Evolutionary conservation across 192 early-diverging fungal genomes (phyloP).

Genomic region (Paraglomus occultum): DNA sequence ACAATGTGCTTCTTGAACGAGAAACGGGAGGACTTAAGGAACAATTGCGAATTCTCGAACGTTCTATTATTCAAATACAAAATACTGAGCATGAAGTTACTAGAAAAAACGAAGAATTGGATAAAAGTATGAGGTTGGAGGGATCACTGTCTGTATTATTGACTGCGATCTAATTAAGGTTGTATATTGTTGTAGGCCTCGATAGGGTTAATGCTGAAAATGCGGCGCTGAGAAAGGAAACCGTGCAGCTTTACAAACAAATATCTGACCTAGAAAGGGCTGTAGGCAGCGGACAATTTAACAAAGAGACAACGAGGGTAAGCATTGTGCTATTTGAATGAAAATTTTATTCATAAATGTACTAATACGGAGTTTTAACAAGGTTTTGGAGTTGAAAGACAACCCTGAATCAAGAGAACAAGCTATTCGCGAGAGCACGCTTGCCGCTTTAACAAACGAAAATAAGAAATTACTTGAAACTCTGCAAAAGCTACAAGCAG

Average conservation of each 20-base stretch:
- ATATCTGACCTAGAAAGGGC: constrained; percentile 57
- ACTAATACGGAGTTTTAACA: not conserved
- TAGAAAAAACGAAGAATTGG: constrained; percentile 10
- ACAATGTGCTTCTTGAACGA: too few relatives aligned
- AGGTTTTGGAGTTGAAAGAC: constrained; percentile 68
- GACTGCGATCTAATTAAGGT: not conserved
- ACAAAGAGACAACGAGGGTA: constrained; percentile 54
- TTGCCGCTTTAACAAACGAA: constrained; percentile 66
- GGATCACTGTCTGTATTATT: not conserved
- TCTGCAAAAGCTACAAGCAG: constrained; percentile 33
- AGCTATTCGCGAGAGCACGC: constrained; percentile 65
- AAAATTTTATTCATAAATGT: not conserved
- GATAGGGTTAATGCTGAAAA: constrained; percentile 12
- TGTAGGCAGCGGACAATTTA: constrained; percentile 62
- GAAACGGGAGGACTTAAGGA: not conserved
- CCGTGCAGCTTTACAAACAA: constrained; percentile 29
- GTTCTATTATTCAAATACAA: not conserved
- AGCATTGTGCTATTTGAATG: not conserved
- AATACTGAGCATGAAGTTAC: constrained; percentile 1
- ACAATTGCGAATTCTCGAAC: constrained; percentile 7
- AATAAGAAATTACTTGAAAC: constrained; percentile 58
- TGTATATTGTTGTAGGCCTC: not conserved
- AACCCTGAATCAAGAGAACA: constrained; percentile 70
- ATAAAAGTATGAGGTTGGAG: not conserved
- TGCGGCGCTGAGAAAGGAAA: not conserved